Percentiles rank a stretch among this genome's conserved stretches.
Evolutionary conservation across 2,329 filamentous ascomycete species (phyloP).

Genomic region (Diplodia scrobiculata): DNA sequence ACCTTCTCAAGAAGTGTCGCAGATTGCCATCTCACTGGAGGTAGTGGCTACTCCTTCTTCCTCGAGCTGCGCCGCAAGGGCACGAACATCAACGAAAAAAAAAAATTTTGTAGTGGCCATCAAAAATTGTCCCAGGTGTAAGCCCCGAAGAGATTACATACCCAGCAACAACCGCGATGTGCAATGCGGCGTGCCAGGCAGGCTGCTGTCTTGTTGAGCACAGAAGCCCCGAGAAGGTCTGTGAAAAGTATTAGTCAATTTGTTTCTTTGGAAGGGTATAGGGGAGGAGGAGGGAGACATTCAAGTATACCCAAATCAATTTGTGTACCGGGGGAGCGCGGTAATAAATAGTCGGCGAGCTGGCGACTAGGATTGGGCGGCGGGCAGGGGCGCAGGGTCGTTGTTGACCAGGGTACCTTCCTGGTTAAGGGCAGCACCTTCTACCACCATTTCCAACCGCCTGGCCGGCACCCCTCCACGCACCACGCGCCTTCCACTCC

Average conservation of each 20-base stretch:
- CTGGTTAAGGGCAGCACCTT: too few relatives aligned
- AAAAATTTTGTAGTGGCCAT: neutral
- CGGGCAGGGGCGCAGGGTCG: too few relatives aligned
- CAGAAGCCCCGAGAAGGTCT: conserved; percentile 2
- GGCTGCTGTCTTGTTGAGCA: neutral
- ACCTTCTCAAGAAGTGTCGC: neutral
- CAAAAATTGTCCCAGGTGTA: conserved; percentile 19
- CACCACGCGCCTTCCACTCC: too few relatives aligned
- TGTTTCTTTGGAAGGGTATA: too few relatives aligned
- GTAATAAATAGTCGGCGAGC: too few relatives aligned
- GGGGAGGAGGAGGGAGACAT: neutral
- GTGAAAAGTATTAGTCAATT: neutral
- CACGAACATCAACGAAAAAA: conserved; percentile 11
- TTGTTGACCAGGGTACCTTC: too few relatives aligned
- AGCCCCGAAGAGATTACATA: conserved; percentile 17
- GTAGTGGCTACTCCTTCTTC: neutral
- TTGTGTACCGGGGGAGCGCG: too few relatives aligned
- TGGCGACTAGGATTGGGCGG: too few relatives aligned
- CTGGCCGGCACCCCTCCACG: too few relatives aligned
- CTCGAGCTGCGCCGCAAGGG: neutral
- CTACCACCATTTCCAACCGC: too few relatives aligned
- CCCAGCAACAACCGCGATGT: neutral
- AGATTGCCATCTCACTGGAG: neutral
- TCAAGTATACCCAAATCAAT: neutral
- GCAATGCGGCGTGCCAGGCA: conserved; percentile 3